These are phyloP conservation scores for Zhuliangozyma blackwelliae DNA, from an alignment of 1,139 yeast genomes.

Conservation along the genomic window DNA sequence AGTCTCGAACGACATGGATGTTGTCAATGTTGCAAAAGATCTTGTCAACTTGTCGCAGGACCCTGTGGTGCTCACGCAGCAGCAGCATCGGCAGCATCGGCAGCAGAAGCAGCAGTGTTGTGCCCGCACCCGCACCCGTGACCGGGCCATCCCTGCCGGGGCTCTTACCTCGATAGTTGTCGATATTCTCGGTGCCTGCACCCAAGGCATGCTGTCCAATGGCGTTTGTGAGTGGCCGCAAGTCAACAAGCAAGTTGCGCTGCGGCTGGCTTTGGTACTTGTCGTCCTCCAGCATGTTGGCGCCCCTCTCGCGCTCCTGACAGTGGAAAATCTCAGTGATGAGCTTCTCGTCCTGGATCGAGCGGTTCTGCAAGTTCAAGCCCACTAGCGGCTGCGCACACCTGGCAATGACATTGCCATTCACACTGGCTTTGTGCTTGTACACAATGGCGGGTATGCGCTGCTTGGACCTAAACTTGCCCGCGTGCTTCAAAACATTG, in stretches of 20 bases:
- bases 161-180: constrained; percentile 55
- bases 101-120: too few species aligned
- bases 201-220: constrained; percentile 96
- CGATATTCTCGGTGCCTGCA: constrained; percentile 94
- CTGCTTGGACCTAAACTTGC: constrained; percentile 78
- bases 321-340: constrained; percentile 65
- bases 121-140: not conserved
- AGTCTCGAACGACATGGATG: constrained; percentile 91
- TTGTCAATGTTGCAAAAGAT: constrained; percentile 89
- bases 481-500: constrained; percentile 75
- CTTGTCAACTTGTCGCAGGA: constrained; percentile 40
- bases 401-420: constrained; percentile 77
- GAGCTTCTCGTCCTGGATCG: constrained; percentile 86
- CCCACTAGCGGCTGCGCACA: constrained; percentile 96
- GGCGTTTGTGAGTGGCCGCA: constrained; percentile 90
- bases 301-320: constrained; percentile 31
- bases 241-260: constrained; percentile 77
- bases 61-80: too few species aligned
- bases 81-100: too few species aligned
- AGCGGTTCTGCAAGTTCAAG: constrained; percentile 70
- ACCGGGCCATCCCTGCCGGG: not conserved
- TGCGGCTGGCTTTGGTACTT: constrained; percentile 36
- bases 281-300: constrained; percentile 13
- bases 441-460: constrained; percentile 83
- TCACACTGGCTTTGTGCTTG: constrained; percentile 52